Evolutionary conservation across 495 filamentous ascomycete species (phyloP).

Genomic region (Daldinia childiae): DNA sequence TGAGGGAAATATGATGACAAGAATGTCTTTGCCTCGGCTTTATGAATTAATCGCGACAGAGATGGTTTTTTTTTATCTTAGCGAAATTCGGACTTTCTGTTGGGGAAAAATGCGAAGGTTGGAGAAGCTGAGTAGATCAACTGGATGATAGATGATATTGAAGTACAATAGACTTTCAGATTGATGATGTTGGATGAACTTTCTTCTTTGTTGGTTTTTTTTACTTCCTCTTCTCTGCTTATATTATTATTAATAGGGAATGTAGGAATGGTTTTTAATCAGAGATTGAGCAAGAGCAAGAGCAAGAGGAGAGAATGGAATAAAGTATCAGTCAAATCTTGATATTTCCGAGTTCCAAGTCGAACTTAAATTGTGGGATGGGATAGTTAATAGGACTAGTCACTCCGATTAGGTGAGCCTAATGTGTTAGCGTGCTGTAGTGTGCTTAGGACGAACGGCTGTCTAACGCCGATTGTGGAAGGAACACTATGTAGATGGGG

Average conservation of each 20-base stretch:
- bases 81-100: constrained; percentile 34
- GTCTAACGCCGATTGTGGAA: constrained; percentile 36
- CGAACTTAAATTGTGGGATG: constrained; percentile 39
- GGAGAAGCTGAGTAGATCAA: neutral
- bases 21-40: constrained; percentile 14
- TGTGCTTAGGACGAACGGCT: constrained; percentile 1
- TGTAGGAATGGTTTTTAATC: neutral
- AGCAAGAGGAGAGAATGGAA: neutral
- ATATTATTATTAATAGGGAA: constrained; percentile 15
- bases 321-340: neutral
- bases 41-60: constrained; percentile 25
- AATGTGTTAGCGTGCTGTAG: neutral
- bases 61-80: constrained; percentile 10
- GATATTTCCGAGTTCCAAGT: constrained; percentile 23
- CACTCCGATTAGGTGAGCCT: neutral
- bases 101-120: constrained; percentile 21
- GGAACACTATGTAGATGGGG: constrained; percentile 9
- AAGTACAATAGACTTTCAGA: constrained; percentile 2
- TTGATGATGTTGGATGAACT: constrained; percentile 2
- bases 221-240: neutral
- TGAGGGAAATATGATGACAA: neutral
- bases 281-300: constrained; percentile 6
- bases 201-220: neutral
- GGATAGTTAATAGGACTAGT: constrained; percentile 4
- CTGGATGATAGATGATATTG: constrained; percentile 1